Evolutionary conservation across 1,139 yeast genomes (phyloP).

Genomic region (Eremothecium sinecaudum): DNA sequence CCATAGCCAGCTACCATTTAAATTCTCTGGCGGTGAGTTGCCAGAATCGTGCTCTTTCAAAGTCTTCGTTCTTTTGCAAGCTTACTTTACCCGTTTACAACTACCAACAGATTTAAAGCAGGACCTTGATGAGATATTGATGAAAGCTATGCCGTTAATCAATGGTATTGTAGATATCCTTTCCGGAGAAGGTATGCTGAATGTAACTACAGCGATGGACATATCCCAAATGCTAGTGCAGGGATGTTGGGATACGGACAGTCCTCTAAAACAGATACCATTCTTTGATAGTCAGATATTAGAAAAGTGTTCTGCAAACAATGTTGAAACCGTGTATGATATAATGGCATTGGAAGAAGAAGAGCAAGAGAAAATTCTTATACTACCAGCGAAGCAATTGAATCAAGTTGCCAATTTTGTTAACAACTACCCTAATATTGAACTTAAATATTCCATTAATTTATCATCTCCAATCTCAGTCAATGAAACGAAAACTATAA

Average conservation of each 20-base stretch:
- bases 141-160: conserved; percentile 42
- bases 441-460: conserved; percentile 46
- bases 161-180: conserved; percentile 66
- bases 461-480: conserved; percentile 33
- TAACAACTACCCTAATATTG: conserved; percentile 81
- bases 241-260: conserved; percentile 75
- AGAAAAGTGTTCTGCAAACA: conserved; percentile 44
- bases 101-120: conserved; percentile 50
- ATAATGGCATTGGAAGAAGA: conserved; percentile 79
- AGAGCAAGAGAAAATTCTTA: conserved; percentile 55
- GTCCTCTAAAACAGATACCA: conserved; percentile 77
- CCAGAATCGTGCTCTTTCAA: conserved; percentile 54
- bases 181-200: conserved; percentile 71
- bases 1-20: conserved; percentile 55
- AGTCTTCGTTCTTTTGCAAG: conserved; percentile 67
- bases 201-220: conserved; percentile 79
- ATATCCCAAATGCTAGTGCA: conserved; percentile 82
- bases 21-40: conserved; percentile 34
- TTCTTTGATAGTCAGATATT: conserved; percentile 47
- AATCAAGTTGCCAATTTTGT: conserved; percentile 76
- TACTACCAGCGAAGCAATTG: conserved; percentile 41
- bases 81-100: conserved; percentile 61
- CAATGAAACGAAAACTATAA: conserved; percentile 41
- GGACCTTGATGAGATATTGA: conserved; percentile 49
- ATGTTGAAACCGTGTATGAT: conserved; percentile 70